A percentile compares a stretch with the other conserved stretches of the same genome.
These are phyloP conservation scores for Candida incommunis DNA, from an alignment of 805 yeast genomes.

Conservation along the genomic window DNA sequence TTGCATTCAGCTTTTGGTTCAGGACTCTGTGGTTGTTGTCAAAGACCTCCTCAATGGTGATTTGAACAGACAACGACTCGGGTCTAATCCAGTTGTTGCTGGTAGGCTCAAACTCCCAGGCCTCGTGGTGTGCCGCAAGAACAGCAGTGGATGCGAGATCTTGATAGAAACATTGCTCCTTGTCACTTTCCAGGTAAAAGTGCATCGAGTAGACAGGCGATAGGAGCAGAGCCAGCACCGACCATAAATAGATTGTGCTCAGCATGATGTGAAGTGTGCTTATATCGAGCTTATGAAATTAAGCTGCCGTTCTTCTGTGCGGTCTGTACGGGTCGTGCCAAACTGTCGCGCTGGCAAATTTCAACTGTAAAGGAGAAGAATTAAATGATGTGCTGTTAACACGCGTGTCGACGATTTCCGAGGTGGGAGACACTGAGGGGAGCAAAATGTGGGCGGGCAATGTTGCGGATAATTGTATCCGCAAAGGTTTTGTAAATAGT, in stretches of 20 bases:
- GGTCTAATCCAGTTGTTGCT: slow-evolving; percentile 37
- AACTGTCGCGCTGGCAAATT: no score
- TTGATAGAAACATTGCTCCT: slow-evolving; percentile 65
- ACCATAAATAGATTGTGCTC: slow-evolving; percentile 2
- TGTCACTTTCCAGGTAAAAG: slow-evolving; percentile 66
- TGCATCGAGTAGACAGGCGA: slow-evolving; percentile 40
- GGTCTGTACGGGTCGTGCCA: no score
- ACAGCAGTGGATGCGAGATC: slow-evolving; percentile 67
- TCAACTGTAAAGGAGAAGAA: no score
- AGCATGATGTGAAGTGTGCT: slow-evolving; percentile 3
- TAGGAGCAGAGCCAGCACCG: slow-evolving; percentile 8
- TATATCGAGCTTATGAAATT: no score
- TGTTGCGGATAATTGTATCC: no score
- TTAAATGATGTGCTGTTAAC: no score
- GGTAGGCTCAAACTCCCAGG: slow-evolving; percentile 41
- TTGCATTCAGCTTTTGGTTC: slow-evolving; percentile 43
- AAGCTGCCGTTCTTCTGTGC: no score
- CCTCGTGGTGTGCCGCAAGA: slow-evolving; percentile 60
- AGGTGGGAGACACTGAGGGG: no score
- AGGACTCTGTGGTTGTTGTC: slow-evolving; percentile 73
- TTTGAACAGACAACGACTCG: slow-evolving; percentile 40
- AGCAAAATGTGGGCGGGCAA: no score
- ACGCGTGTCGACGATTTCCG: no score
- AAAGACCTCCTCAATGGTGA: slow-evolving; percentile 70
- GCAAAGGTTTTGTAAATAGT: no score